A percentile compares a stretch with the other conserved stretches of the same genome.
Evolutionary conservation across 176 grass and related monocot species (phyloP).

Genomic region (Zizania latifolia): DNA sequence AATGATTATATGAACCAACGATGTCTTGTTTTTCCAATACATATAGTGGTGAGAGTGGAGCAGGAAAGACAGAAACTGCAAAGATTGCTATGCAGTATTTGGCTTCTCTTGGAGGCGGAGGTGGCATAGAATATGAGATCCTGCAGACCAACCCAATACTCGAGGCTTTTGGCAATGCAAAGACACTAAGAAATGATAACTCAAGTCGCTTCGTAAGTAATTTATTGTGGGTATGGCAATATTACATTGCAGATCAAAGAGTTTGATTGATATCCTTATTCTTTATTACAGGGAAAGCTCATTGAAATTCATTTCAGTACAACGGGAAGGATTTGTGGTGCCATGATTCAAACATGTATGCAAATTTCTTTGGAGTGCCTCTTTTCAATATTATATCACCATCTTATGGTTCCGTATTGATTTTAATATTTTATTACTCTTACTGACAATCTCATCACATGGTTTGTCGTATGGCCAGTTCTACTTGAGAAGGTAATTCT

Average conservation of each 20-base stretch:
- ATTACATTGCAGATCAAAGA: neutral
- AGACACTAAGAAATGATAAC: constrained; percentile 94
- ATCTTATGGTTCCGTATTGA: constrained; percentile 24
- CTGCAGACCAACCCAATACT: constrained; percentile 97
- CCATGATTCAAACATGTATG: constrained; percentile 97
- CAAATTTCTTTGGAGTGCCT: neutral
- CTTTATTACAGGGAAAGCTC: constrained; percentile 73
- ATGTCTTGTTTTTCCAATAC: constrained; percentile 25
- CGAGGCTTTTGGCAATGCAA: constrained; percentile 99
- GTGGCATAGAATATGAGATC: constrained; percentile 98
- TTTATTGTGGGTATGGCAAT: constrained; percentile 20
- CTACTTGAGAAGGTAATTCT: constrained; percentile 95
- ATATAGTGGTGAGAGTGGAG: constrained; percentile 96
- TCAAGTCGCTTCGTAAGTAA: constrained; percentile 96
- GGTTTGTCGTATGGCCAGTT: constrained; percentile 46
- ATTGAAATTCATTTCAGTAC: constrained; percentile 97
- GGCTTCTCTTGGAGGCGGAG: constrained; percentile 88
- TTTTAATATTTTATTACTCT: constrained; percentile 39
- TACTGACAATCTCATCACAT: constrained; percentile 5
- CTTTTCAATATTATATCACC: constrained; percentile 13
- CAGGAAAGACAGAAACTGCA: constrained; percentile 98
- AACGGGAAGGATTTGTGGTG: constrained; percentile 91
- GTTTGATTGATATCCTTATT: constrained; percentile 10
- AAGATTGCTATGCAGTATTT: constrained; percentile 99
- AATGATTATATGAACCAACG: constrained; percentile 1